Base-by-base conservation (phyloP, 371 early-diverging fungal species). In the Mucor racemosus region DNA sequence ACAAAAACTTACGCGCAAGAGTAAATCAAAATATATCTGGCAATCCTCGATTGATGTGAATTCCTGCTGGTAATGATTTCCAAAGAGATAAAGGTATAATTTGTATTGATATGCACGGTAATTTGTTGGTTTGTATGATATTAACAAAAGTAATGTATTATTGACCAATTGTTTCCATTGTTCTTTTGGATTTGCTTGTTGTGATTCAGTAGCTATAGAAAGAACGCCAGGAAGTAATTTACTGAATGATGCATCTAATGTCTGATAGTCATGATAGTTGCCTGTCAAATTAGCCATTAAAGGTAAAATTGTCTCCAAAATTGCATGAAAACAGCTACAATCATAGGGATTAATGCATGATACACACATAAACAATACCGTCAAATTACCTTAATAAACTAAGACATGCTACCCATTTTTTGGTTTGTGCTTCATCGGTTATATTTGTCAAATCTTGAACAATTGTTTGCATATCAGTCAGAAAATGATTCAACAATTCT, bases 401-500 rank as follows among this genome's bases (percentile, higher is more conserved):
- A 10, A 64, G 50, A 40, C 72, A 76, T 17, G 50, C 54, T 11
- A 60, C 41, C 73, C 76, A 72, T 44, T 58, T 56, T 14, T 65
- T 60, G 36, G 53, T 60, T 46, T 68, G 35, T 17, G 56, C 58
- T 19, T 33, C 33, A 21, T 58, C 54, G 1, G 8, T 44, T n/a
- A 14, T 26, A 36, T 26, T 55, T n/a, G 19, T 65, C 42, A 71
- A 39, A 1, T 67, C 68, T n/a, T 26, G 7, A 42, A 76, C 26
- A 11, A 62, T 60, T 3, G 38, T 44, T 34, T 62, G 63, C 62
- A 80, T 72, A 58, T 80, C 79, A 62, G 80, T 78, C 38, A 89
- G 65, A 62, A 86, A 76, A 66, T 87, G 80, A 60, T 78, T 77
- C 40, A 87, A 57, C 62, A 85, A 66, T 33, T 87, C 85, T 56